Conservation (phyloP, 805 yeast species). For the Babjeviella inositovora region DNA sequence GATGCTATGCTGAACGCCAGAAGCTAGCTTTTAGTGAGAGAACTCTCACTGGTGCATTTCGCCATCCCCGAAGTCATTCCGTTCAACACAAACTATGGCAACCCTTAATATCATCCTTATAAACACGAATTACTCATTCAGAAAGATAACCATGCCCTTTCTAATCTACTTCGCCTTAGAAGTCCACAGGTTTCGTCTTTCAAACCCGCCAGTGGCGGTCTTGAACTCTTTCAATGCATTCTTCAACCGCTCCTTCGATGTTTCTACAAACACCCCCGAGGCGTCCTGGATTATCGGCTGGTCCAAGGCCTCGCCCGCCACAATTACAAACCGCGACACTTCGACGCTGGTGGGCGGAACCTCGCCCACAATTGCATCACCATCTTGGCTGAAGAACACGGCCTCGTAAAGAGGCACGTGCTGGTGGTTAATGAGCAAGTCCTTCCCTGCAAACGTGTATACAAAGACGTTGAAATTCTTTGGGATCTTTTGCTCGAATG, state of each 20-base stretch:
- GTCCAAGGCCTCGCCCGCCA: slow-evolving; percentile 61
- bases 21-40: no score
- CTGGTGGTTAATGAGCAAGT: slow-evolving; percentile 26
- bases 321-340: slow-evolving; percentile 46
- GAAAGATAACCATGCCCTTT: no score
- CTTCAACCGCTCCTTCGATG: slow-evolving; percentile 45
- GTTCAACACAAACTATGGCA: no score
- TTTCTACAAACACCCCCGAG: slow-evolving; percentile 87
- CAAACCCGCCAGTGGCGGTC: slow-evolving; percentile 52
- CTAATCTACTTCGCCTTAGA: no score
- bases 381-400: slow-evolving; percentile 55
- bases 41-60: no score
- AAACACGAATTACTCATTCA: no score
- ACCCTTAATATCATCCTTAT: no score
- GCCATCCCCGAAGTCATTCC: no score
- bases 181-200: slow-evolving; percentile 44
- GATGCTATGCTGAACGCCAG: no score
- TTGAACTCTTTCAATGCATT: slow-evolving; percentile 65
- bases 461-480: slow-evolving; percentile 50
- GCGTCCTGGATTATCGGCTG: slow-evolving; percentile 76
- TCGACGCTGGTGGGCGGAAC: slow-evolving; percentile 23
- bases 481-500: slow-evolving; percentile 43
- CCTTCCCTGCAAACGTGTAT: slow-evolving; percentile 49
- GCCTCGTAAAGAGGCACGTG: slow-evolving; percentile 27
- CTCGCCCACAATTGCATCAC: slow-evolving; percentile 39